These are phyloP conservation scores for Boletus rubroflammeus DNA, from an alignment of 768 basidiomycete species.

Conservation along the genomic window DNA sequence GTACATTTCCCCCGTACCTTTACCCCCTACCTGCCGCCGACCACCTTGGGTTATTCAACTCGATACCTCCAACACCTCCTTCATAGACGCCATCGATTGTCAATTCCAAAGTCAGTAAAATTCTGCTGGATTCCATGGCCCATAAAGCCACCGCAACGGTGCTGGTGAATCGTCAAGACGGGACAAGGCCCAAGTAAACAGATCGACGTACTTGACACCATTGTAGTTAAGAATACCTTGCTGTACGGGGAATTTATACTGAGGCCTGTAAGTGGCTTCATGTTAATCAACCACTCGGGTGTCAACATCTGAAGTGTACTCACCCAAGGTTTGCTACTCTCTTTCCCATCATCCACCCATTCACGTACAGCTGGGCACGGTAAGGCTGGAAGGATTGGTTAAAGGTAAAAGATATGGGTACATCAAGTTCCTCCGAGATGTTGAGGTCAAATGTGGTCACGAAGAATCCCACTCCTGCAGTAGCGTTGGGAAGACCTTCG, in stretches of 20 bases:
- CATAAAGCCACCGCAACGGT: conserved; percentile 66
- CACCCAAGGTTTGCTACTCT: conserved; percentile 68
- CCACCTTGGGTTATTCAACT: conserved; percentile 59
- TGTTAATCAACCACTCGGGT: background rate
- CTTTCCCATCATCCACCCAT: conserved; percentile 91
- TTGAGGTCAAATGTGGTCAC: conserved; percentile 66
- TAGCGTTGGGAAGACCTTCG: conserved; percentile 51
- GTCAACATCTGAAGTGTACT: conserved; percentile 13
- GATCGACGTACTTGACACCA: conserved; percentile 55
- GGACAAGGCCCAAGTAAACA: background rate
- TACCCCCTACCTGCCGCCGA: conserved; percentile 28
- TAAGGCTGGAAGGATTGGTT: conserved; percentile 63
- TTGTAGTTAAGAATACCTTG: conserved; percentile 74
- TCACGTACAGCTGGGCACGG: conserved; percentile 70
- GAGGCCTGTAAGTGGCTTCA: conserved; percentile 46
- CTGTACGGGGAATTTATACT: conserved; percentile 79
- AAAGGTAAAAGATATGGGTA: conserved; percentile 70
- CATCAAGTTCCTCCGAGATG: conserved; percentile 59
- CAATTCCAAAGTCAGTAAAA: conserved; percentile 53
- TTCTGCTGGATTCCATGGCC: conserved; percentile 50
- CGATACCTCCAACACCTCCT: conserved; percentile 60
- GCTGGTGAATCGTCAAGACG: conserved; percentile 26
- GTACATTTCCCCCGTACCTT: background rate
- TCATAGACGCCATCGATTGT: conserved; percentile 55
- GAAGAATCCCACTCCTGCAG: conserved; percentile 79